phyloP scores from a whole-genome alignment of 2,329 filamentous ascomycete species.

The Septoria linicola region DNA sequence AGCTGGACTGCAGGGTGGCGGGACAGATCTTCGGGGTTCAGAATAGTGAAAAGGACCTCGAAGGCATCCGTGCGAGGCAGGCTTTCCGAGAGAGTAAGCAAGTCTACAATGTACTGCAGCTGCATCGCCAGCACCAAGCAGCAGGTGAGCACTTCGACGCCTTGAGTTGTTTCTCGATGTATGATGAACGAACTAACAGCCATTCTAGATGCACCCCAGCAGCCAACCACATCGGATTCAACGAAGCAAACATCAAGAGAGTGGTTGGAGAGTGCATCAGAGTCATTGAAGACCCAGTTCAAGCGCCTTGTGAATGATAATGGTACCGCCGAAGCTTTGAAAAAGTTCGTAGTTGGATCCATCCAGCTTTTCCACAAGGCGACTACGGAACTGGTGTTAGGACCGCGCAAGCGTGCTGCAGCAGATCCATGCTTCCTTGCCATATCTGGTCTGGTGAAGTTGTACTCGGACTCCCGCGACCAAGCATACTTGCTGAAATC shows the following conservation, averaged over 20 bases:
- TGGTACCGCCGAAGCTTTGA: slow-evolving; percentile 21
- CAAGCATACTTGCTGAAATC: slow-evolving; percentile 33
- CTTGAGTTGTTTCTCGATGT: too few relatives aligned
- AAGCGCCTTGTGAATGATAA: slow-evolving; percentile 16
- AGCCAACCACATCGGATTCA: slow-evolving; percentile 2
- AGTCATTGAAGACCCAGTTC: slow-evolving; percentile 29
- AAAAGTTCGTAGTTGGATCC: slow-evolving; percentile 28
- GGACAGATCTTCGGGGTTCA: slow-evolving; percentile 38
- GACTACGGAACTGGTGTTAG: slow-evolving; percentile 17
- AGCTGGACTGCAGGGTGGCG: slow-evolving; percentile 35
- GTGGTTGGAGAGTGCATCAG: slow-evolving; percentile 28
- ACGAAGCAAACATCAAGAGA: slow-evolving; percentile 20
- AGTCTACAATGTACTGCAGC: slow-evolving; percentile 31
- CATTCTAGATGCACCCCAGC: background rate
- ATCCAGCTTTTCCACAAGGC: slow-evolving; percentile 31
- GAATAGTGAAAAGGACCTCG: slow-evolving; percentile 30
- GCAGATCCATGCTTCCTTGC: slow-evolving; percentile 37
- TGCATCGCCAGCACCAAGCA: slow-evolving; percentile 8
- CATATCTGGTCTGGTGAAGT: slow-evolving; percentile 35
- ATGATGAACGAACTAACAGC: background rate
- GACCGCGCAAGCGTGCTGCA: slow-evolving; percentile 23
- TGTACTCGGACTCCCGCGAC: slow-evolving; percentile 26
- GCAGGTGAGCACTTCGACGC: background rate
- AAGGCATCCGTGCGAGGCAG: slow-evolving; percentile 23
- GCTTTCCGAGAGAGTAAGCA: slow-evolving; percentile 35